A percentile compares a stretch with the other conserved stretches of the same genome.
phyloP scores from a whole-genome alignment of 768 basidiomycete genomes.

The Mycena indigotica region DNA sequence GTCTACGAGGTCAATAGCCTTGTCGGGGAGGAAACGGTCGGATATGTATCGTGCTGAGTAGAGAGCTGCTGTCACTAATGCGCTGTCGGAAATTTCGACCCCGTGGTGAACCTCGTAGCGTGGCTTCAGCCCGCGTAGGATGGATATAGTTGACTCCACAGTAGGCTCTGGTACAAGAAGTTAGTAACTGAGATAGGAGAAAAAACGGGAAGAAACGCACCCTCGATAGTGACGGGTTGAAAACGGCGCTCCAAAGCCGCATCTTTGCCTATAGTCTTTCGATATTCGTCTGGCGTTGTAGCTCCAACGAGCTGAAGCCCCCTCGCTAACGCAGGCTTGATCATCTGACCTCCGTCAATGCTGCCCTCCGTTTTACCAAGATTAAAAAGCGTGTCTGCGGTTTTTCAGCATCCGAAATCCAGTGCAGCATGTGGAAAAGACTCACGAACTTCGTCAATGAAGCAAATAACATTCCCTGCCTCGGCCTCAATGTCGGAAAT shows the following conservation, averaged over 20 bases:
- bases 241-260: constrained; percentile 90
- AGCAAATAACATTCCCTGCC: constrained; percentile 83
- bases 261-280: constrained; percentile 90
- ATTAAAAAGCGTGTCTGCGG: constrained; percentile 74
- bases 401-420: not conserved
- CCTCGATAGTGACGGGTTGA: constrained; percentile 87
- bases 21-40: constrained; percentile 87
- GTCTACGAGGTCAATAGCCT: constrained; percentile 90
- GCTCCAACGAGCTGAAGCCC: constrained; percentile 90
- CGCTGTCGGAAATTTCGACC: constrained; percentile 86
- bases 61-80: constrained; percentile 87
- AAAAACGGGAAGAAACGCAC: no score
- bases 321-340: constrained; percentile 86
- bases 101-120: constrained; percentile 92
- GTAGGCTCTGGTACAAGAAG: no score
- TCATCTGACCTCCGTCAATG: constrained; percentile 92
- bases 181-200: no score
- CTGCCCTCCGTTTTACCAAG: constrained; percentile 91
- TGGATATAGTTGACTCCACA: constrained; percentile 81
- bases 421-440: no score
- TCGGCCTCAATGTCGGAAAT: constrained; percentile 90
- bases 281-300: constrained; percentile 88
- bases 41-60: constrained; percentile 86
- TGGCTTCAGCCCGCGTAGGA: constrained; percentile 82
- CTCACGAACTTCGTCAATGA: constrained; percentile 93